A percentile compares a stretch with the other conserved stretches of the same genome.
Evolutionary conservation across 2,329 filamentous ascomycete genomes (phyloP).

Genomic region (Cryphonectria parasitica): DNA sequence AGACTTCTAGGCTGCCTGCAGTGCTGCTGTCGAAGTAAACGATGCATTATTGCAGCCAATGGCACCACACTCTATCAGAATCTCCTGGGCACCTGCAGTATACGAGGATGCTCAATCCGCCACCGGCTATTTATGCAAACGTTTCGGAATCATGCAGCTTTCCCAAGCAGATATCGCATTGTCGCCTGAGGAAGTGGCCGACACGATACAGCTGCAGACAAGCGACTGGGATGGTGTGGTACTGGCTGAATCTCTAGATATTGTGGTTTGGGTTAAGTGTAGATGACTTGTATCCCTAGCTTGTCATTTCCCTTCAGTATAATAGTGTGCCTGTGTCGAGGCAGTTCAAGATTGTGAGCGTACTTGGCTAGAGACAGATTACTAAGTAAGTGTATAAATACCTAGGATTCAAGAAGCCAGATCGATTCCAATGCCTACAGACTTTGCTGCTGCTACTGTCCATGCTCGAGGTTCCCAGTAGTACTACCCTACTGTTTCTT

Average conservation of each 20-base stretch:
- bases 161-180: neutral
- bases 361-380: too few species aligned
- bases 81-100: neutral
- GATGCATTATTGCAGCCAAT: neutral
- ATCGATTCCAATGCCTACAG: neutral
- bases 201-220: neutral
- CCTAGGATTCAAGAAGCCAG: too few species aligned
- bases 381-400: too few species aligned
- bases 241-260: neutral
- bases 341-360: neutral
- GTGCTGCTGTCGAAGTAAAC: neutral
- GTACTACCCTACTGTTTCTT: too few species aligned
- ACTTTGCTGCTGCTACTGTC: neutral
- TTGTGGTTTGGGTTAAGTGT: too few species aligned
- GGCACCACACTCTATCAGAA: neutral
- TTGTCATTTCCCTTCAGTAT: neutral
- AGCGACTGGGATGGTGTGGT: neutral
- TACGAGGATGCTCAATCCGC: neutral
- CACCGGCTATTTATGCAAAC: neutral
- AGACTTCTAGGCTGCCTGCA: neutral
- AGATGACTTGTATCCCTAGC: too few species aligned
- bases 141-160: neutral
- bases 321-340: neutral
- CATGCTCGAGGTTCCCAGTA: neutral
- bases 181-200: neutral